Base-by-base conservation (phyloP, 805 yeast species). In the Hanseniaspora hatyaiensis region DNA sequence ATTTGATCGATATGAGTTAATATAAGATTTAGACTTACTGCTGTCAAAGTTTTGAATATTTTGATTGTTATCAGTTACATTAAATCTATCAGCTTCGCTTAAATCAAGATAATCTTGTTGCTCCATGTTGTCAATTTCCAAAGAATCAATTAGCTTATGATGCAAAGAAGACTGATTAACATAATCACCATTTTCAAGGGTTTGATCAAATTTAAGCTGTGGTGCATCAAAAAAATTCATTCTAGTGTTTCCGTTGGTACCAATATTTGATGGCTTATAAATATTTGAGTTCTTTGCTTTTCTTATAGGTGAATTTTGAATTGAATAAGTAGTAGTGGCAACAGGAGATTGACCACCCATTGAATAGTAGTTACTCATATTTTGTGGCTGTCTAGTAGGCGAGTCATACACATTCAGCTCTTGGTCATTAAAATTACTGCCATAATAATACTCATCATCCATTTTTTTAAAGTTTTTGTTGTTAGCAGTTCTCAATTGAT, bases 281-380 rank as follows among this genome's bases (percentile, higher is more conserved):
- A n/a, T n/a, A n/a, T n/a, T n/a, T n/a, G n/a, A n/a, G n/a, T n/a
- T n/a, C n/a, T n/a, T n/a, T n/a, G n/a, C n/a, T n/a, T n/a, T n/a
- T 36, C 48, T 34, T 15, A 44, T 23, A 20, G 48, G 48, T 1
- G 48, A 44, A n/a, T 44, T 31, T 31, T 44, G 48, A 5, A 28
- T 6, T 15, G 26, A n/a, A 11, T 20, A 11, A 16, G 15, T 44
- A 29, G 41, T 16, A 12, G 19, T 36, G 11, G 48, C 48, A 22
- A 44, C 48, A 5, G 48, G 48, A 20, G 48, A 44, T 13, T 20
- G 16, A 6, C 36, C 41, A 23, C 41, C 48, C 8, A 11, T 20
- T 9, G 15, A 28, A 15, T 44, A 44, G 15, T 36, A 44, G 9
- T 36, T 22, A 22, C 15, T 30, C 3, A 5, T 3, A 6, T 30